Evolutionary conservation across 805 yeast genomes (phyloP).

Genomic region (Saccharomycopsis fodiens): DNA sequence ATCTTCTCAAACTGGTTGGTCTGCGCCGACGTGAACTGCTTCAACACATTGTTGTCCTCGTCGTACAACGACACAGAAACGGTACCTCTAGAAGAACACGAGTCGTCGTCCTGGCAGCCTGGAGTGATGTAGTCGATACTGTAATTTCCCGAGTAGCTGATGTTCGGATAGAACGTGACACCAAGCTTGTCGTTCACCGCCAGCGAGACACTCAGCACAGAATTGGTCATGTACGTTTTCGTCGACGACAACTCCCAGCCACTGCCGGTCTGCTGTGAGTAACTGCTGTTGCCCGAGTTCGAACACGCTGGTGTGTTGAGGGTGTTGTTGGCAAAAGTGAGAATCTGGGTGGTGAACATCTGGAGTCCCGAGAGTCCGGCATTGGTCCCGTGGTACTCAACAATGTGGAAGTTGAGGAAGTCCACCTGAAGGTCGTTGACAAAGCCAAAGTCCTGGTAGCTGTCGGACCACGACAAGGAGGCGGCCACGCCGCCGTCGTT

Average conservation of each 20-base stretch:
- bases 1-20: constrained; percentile 75
- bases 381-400: constrained; percentile 59
- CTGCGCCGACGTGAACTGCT: constrained; percentile 51
- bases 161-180: constrained; percentile 56
- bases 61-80: constrained; percentile 66
- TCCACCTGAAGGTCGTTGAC: constrained; percentile 57
- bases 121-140: constrained; percentile 73
- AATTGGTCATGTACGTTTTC: constrained; percentile 31
- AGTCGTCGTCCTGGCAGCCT: constrained; percentile 63
- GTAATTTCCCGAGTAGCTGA: constrained; percentile 68
- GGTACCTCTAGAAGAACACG: constrained; percentile 66
- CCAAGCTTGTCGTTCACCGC: constrained; percentile 28
- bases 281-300: constrained; percentile 16
- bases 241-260: constrained; percentile 27
- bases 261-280: constrained; percentile 26
- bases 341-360: constrained; percentile 46
- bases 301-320: constrained; percentile 63
- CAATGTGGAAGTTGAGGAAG: constrained; percentile 53
- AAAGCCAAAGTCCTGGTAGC: constrained; percentile 79
- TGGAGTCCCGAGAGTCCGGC: constrained; percentile 72
- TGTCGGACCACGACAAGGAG: constrained; percentile 30
- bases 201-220: constrained; percentile 27
- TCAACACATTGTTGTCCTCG: constrained; percentile 30
- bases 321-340: constrained; percentile 67
- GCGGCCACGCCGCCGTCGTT: constrained; percentile 29